A percentile compares a stretch with the other conserved stretches of the same genome.
phyloP scores from a whole-genome alignment of 148 eudicot species.

The Bassia scoparia region DNA sequence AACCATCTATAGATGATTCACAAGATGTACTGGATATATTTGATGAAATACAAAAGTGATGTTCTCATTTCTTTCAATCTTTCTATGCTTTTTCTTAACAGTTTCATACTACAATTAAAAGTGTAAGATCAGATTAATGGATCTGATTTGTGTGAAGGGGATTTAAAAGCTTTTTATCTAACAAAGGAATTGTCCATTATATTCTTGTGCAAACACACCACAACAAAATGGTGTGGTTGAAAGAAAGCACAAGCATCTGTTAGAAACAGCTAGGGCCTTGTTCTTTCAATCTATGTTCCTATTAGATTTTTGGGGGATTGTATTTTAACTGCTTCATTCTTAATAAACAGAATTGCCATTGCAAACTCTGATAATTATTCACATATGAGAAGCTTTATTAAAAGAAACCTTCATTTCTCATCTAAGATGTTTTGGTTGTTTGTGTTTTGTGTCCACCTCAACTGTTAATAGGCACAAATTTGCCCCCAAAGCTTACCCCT shows the following conservation, averaged over 20 bases:
- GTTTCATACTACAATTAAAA: rapidly evolving
- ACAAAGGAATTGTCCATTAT: not conserved
- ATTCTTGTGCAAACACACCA: rapidly evolving
- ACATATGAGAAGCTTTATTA: not conserved
- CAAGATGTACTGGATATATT: not conserved
- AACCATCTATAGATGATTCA: not conserved
- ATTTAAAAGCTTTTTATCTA: not conserved
- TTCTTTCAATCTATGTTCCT: not conserved
- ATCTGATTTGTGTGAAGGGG: not conserved
- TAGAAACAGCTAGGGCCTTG: not conserved
- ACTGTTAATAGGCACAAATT: not conserved
- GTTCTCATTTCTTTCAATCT: not conserved
- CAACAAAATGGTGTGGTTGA: not conserved
- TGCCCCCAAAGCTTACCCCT: not conserved
- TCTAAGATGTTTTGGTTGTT: not conserved
- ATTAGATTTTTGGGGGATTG: not conserved
- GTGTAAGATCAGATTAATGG: not conserved
- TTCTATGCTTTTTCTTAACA: too few species aligned
- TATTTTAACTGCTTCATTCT: not conserved
- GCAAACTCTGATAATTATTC: rapidly evolving
- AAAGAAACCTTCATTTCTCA: not conserved
- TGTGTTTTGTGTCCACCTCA: not conserved
- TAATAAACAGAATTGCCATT: not conserved
- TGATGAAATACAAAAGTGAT: not conserved
- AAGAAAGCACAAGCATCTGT: not conserved